A percentile compares a stretch with the other conserved stretches of the same genome.
phyloP scores from a whole-genome alignment of 345 rosid species.

The Linum lewisii region DNA sequence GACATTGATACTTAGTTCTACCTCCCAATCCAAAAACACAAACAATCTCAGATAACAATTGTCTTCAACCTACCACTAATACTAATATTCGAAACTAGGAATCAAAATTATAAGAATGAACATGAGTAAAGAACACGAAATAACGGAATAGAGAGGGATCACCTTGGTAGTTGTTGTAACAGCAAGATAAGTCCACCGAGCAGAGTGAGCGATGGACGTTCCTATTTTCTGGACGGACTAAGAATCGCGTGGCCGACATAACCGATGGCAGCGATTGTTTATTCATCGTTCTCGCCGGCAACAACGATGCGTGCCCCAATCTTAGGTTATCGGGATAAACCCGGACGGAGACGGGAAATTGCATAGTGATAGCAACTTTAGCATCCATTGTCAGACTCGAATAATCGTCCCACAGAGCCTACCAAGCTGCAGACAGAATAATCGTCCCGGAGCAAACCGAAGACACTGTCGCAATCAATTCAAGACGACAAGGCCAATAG shows the following conservation, averaged over 20 bases:
- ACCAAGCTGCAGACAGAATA: too few species aligned
- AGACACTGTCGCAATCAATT: too few species aligned
- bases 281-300: not conserved
- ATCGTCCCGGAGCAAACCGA: too few species aligned
- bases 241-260: not conserved
- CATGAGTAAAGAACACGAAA: not conserved
- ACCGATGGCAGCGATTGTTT: too few species aligned
- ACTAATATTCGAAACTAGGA: not conserved
- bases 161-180: constrained; percentile 53
- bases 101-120: too few species aligned
- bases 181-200: constrained; percentile 32
- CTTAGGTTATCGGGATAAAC: not conserved
- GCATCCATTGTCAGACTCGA: too few species aligned
- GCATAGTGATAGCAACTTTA: not conserved
- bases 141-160: not conserved
- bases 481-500: too few species aligned
- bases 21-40: not conserved
- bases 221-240: not conserved
- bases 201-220: constrained; percentile 6
- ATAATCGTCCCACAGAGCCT: too few species aligned
- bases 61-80: too few species aligned
- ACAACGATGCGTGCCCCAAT: not conserved
- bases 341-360: not conserved
- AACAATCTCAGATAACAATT: not conserved
- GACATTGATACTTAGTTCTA: too few species aligned